phyloP scores from a whole-genome alignment of 768 basidiomycete species.

The Boletus insuetus region DNA sequence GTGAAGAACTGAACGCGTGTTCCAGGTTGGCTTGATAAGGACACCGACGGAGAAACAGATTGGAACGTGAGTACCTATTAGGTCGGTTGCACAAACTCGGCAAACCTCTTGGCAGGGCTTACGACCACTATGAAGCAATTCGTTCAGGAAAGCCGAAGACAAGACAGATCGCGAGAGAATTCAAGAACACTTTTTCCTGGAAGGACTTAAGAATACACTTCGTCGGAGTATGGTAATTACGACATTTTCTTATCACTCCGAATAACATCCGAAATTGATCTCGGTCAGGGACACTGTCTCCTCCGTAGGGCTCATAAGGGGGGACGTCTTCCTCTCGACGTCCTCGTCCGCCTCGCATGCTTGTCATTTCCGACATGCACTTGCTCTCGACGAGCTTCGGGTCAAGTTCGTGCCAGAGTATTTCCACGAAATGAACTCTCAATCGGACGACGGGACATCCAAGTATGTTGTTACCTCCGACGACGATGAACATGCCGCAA shows the following conservation, averaged over 20 bases:
- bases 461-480: conserved; percentile 5
- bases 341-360: conserved; percentile 3
- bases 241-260: background rate
- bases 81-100: background rate
- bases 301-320: conserved; percentile 5
- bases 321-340: conserved; percentile 6
- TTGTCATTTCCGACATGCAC: conserved; percentile 15
- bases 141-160: conserved; percentile 12
- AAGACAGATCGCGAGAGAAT: conserved; percentile 20
- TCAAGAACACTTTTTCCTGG: conserved; percentile 40
- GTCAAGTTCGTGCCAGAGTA: conserved; percentile 51
- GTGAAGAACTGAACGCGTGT: background rate
- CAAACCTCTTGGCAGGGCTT: conserved; percentile 7
- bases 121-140: conserved; percentile 12
- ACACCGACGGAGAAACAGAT: conserved; percentile 22
- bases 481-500: background rate
- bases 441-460: conserved; percentile 13
- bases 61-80: conserved; percentile 12
- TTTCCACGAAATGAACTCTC: conserved; percentile 25
- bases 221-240: conserved; percentile 1
- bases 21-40: conserved; percentile 5
- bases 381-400: conserved; percentile 14
- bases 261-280: background rate
- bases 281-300: conserved; percentile 12
- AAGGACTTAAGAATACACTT: conserved; percentile 4